Conservation (phyloP, 208 protist genomes). For the Trichomonas vaginalis region DNA sequence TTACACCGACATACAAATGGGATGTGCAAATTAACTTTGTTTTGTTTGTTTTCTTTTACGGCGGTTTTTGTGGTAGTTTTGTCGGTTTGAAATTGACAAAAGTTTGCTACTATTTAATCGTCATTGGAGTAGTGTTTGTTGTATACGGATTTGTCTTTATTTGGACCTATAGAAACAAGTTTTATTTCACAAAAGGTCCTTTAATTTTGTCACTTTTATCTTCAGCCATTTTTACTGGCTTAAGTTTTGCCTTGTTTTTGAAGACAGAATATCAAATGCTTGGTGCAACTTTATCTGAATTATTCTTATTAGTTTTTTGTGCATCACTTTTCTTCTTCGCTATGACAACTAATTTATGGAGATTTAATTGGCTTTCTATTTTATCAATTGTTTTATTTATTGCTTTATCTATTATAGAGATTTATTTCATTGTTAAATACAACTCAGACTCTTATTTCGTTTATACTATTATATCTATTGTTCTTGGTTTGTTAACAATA, state of each 20-base stretch:
- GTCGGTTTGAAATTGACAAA: background rate
- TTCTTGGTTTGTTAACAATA: background rate
- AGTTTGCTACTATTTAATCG: background rate
- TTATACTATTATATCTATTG: background rate
- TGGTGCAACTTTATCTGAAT: background rate
- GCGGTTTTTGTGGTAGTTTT: background rate
- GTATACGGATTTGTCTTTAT: background rate
- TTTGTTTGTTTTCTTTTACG: background rate
- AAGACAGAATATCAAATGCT: background rate
- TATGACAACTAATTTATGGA: background rate
- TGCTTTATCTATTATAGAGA: background rate
- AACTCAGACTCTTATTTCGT: background rate
- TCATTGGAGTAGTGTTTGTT: background rate
- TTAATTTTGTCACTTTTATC: background rate
- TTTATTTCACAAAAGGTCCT: background rate
- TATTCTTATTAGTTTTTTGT: background rate
- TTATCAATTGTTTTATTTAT: background rate
- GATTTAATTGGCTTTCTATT: background rate
- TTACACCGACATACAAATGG: background rate
- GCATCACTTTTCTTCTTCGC: background rate
- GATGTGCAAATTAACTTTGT: background rate
- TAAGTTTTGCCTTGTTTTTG: background rate
- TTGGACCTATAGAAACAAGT: background rate
- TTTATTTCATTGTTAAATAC: background rate
- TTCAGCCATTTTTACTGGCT: background rate